Evolutionary conservation across 106 monocot species (phyloP).

Genomic region (Iris macrosiphon): DNA sequence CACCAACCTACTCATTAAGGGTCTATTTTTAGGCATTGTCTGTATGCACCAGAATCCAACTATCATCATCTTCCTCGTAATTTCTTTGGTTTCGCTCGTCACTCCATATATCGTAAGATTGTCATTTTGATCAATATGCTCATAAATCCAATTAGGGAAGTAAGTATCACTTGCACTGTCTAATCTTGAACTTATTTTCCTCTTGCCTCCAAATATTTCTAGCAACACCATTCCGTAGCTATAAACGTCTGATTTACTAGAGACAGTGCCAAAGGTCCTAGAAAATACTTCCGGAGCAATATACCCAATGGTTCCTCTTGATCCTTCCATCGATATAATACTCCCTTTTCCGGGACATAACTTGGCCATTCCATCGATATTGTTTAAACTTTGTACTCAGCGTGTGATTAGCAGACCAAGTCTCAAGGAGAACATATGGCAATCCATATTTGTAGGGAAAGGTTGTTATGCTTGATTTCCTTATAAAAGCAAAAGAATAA

Average conservation of each 20-base stretch:
- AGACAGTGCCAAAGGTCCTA: constrained; percentile 4
- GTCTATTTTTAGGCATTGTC: not conserved
- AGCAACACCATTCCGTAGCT: constrained; percentile 12
- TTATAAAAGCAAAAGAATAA: too few relatives aligned
- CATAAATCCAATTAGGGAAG: constrained; percentile 8
- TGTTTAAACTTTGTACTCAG: too few relatives aligned
- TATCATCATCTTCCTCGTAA: not conserved
- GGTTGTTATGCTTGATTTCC: too few relatives aligned
- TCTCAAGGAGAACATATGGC: too few relatives aligned
- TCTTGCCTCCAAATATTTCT: constrained; percentile 8
- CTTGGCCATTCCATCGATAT: constrained; percentile 2
- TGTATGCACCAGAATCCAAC: constrained; percentile 16
- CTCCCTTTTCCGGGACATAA: constrained; percentile 5
- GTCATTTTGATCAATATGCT: not conserved
- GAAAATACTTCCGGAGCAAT: constrained; percentile 9
- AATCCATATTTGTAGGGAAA: too few relatives aligned
- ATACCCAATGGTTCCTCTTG: constrained; percentile 12
- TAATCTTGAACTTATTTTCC: too few relatives aligned
- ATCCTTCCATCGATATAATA: not conserved
- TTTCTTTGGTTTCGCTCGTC: not conserved
- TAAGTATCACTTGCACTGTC: not conserved
- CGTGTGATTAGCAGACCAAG: too few relatives aligned
- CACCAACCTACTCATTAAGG: not conserved
- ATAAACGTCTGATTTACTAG: constrained; percentile 7
- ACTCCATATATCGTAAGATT: not conserved